Base-by-base conservation (phyloP, 2,329 filamentous ascomycete genomes). In the Verticillium albo-atrum region DNA sequence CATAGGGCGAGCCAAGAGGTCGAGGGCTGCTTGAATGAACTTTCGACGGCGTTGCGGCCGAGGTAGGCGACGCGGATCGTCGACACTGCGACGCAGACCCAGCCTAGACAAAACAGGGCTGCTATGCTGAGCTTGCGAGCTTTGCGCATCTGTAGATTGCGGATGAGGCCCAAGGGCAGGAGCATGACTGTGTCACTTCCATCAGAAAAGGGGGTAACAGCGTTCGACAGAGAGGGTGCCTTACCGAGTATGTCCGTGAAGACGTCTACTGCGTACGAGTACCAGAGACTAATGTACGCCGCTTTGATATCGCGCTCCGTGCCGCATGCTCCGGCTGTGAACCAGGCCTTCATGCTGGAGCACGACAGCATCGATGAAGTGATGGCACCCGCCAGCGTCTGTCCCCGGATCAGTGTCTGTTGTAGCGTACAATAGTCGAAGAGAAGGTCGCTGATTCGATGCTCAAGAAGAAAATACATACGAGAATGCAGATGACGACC, bases 321-420 rank as follows among this genome's bases (percentile, higher is more conserved):
- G 12, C 28, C 35, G 37, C 62, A 63, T 3, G 57, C 62, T 20
- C 58, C 58, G 9, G 60, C 37, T 17, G 60, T 61, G 55, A 63
- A 63, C 62, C 62, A 61, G 7, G 62, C 60, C 14, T 56, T 58
- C 60, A 61, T 58, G 50, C 60, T 61, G 15, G 62, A 63, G 54
- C 62, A 63, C 2, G 60, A 61, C 9, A 63, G 34, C 60, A 63
- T 61, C 14, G 60, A 61, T 17, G 62, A 61, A 6, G 60, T 61
- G 47, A 63, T 63, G 42, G 60, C 60, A 6, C 58, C 52, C 1
- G 58, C 62, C 25, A 63, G 47, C 5, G 62, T 61, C 62, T 63
- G 20, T 51, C 35, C 15, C n/a, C n/a, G n/a, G n/a, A n/a, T n/a
- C n/a, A n/a, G n/a, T n/a, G n/a, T n/a, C n/a, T n/a, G n/a, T n/a